Conservation (phyloP, 441 rosid species). For the Rhodomyrtus psidioides region DNA sequence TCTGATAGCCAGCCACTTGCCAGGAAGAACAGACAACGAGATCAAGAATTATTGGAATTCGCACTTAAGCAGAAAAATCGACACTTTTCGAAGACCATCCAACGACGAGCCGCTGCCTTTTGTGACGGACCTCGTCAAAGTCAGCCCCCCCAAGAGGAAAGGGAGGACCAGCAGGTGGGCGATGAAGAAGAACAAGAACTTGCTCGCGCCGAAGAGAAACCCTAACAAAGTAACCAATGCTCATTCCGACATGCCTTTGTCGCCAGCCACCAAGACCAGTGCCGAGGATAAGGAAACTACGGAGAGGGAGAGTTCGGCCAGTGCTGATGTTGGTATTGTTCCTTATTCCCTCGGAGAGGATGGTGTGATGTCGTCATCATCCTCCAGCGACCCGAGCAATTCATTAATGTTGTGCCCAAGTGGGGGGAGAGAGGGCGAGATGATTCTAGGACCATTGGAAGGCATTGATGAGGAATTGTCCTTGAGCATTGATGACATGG, state of each 20-base stretch:
- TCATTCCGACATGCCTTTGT: background rate
- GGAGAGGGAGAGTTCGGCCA: background rate
- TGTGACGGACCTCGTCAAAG: conserved; percentile 2
- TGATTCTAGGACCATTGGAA: conserved; percentile 8
- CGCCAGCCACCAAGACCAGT: background rate
- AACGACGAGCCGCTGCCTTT: background rate
- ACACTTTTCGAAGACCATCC: conserved; percentile 13
- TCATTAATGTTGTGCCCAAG: conserved; percentile 1
- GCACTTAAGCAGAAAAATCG: conserved; percentile 56
- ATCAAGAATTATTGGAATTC: conserved; percentile 90
- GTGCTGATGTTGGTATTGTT: background rate
- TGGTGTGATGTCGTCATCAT: background rate
- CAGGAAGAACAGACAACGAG: conserved; percentile 92
- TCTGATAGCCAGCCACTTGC: conserved; percentile 62
- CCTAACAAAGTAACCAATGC: background rate
- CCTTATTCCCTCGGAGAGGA: background rate
- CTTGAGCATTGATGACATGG: conserved; percentile 15
- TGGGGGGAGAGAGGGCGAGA: background rate
- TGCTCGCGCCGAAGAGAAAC: background rate
- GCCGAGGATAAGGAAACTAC: conserved; percentile 7
- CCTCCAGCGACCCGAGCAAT: background rate
- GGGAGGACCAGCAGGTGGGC: conserved; percentile 26
- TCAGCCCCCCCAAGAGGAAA: conserved; percentile 13
- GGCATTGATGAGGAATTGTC: conserved; percentile 16
- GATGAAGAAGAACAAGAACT: conserved; percentile 16